Conservation (phyloP, 176 grass and related monocot species). For the Raddia distichophylla region DNA sequence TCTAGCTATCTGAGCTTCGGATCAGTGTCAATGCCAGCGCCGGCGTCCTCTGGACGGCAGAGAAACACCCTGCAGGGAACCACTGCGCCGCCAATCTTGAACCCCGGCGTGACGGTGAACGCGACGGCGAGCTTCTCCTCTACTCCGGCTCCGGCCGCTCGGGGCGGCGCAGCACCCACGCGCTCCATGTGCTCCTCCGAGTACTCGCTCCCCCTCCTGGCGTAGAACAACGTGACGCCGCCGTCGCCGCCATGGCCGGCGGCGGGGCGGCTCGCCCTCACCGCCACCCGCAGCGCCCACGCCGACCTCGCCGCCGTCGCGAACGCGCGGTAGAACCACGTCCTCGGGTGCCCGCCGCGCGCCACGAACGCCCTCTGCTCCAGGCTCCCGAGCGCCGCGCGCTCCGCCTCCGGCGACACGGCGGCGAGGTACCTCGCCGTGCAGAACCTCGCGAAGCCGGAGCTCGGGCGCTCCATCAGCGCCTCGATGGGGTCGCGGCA, state of each 20-base stretch:
- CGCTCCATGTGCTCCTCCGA: constrained; percentile 5
- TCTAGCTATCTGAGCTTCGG: not conserved
- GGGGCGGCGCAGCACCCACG: not conserved
- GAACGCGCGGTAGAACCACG: constrained; percentile 33
- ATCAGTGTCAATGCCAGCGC: not conserved
- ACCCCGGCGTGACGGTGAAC: constrained; percentile 13
- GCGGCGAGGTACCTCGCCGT: not conserved
- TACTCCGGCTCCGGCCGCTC: too few species aligned
- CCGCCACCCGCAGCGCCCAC: constrained; percentile 16
- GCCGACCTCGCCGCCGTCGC: constrained; percentile 10
- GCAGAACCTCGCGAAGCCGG: not conserved
- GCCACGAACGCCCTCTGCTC: constrained; percentile 28
- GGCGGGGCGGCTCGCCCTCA: not conserved
- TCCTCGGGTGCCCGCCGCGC: constrained; percentile 29
- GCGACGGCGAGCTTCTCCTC: not conserved
- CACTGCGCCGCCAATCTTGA: not conserved
- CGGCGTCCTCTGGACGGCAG: not conserved
- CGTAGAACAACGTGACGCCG: not conserved
- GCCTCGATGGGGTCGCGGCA: constrained; percentile 3
- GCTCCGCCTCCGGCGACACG: not conserved
- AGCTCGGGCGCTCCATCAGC: constrained; percentile 10
- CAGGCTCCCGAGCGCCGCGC: not conserved
- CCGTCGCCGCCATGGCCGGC: not conserved
- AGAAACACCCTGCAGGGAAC: constrained; percentile 16
- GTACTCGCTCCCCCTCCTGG: constrained; percentile 4